Evolutionary conservation across 2,329 filamentous ascomycete genomes (phyloP).

Genomic region (Hymenoscyphus linearis): DNA sequence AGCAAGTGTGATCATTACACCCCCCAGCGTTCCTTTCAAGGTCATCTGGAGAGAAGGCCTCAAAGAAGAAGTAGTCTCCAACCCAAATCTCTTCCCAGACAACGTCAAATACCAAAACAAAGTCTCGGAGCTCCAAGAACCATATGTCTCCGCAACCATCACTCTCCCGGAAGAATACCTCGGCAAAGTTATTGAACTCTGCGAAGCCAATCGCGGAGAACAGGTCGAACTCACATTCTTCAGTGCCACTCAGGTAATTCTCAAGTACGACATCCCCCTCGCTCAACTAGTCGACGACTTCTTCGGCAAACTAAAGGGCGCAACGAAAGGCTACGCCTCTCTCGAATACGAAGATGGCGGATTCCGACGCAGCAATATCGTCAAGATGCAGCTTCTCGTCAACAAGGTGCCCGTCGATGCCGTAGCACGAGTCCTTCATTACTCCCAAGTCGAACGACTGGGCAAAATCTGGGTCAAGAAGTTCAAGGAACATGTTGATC

Average conservation of each 20-base stretch:
- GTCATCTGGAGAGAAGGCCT: conserved; percentile 70
- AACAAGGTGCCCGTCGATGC: conserved; percentile 93
- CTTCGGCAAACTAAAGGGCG: conserved; percentile 92
- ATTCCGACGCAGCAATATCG: conserved; percentile 72
- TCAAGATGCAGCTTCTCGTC: conserved; percentile 87
- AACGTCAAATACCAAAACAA: conserved; percentile 44
- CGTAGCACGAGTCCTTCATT: conserved; percentile 83
- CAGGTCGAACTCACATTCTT: conserved; percentile 90
- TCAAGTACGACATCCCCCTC: conserved; percentile 86
- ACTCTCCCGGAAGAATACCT: conserved; percentile 93
- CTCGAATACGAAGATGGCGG: conserved; percentile 96
- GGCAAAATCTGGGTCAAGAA: conserved; percentile 87
- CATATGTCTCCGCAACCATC: conserved; percentile 76
- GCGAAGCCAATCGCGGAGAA: conserved; percentile 80
- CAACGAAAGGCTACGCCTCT: conserved; percentile 91
- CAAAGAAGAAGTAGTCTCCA: conserved; percentile 71
- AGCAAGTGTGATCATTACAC: conserved; percentile 91
- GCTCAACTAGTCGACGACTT: conserved; percentile 92
- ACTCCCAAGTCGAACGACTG: conserved; percentile 72
- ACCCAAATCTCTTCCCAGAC: conserved; percentile 84
- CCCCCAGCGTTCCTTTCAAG: conserved; percentile 89
- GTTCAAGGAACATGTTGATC: conserved; percentile 93
- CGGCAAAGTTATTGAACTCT: conserved; percentile 90
- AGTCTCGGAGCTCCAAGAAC: conserved; percentile 61
- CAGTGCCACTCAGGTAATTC: conserved; percentile 83